Percentiles rank a stretch among this genome's conserved stretches.
Conservation (phyloP, 202 grass and related monocot genomes). For the Dendrocalamus latiflorus region DNA sequence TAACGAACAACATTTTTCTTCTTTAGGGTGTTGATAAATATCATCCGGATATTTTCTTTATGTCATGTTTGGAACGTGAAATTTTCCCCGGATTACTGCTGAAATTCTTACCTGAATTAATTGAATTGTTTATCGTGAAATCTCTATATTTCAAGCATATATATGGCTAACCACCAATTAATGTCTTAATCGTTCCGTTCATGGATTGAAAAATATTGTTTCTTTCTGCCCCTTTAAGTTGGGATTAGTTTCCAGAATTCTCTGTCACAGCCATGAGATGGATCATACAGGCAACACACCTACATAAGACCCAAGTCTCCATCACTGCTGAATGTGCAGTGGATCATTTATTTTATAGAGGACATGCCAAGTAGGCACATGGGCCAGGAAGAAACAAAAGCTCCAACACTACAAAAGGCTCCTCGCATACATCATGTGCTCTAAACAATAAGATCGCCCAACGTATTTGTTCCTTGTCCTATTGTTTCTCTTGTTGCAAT, state of each 20-base stretch:
- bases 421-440: not conserved
- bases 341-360: not conserved
- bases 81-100: not conserved
- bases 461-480: constrained; percentile 31
- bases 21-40: too few species aligned
- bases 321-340: not conserved
- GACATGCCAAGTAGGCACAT: constrained; percentile 18
- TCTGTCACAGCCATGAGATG: not conserved
- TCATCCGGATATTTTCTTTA: too few species aligned
- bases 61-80: not conserved
- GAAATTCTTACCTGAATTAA: too few species aligned
- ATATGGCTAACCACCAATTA: not conserved
- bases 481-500: constrained; percentile 22
- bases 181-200: not conserved
- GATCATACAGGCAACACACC: not conserved
- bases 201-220: not conserved
- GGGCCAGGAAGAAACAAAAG: not conserved
- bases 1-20: not conserved
- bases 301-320: not conserved
- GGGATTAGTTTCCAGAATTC: not conserved
- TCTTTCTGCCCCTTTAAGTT: not conserved
- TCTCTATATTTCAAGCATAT: not conserved
- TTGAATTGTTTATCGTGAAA: not conserved
- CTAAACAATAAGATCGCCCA: constrained; percentile 28
- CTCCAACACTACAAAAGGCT: not conserved